Percentiles rank a stretch among this genome's conserved stretches.
Evolutionary conservation across 768 basidiomycete species (phyloP).

Genomic region (Cystobasidium tubakii): DNA sequence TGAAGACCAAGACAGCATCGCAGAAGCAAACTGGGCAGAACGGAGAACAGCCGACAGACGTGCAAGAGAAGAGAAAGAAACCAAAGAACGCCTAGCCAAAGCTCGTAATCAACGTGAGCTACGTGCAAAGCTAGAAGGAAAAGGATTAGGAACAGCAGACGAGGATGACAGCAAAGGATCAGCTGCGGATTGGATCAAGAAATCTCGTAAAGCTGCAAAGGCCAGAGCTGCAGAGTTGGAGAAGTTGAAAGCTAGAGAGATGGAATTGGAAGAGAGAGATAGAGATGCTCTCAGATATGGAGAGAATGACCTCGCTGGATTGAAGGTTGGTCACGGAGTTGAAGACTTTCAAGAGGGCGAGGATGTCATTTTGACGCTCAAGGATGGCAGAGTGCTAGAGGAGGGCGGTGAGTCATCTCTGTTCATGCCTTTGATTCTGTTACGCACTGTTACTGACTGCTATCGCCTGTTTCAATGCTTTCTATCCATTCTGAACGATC

Average conservation of each 20-base stretch:
- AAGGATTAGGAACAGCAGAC: constrained; percentile 76
- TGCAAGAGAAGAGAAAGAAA: constrained; percentile 71
- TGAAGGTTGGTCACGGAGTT: constrained; percentile 94
- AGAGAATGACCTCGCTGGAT: constrained; percentile 67
- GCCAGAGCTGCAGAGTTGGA: constrained; percentile 59
- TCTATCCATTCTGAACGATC: constrained; percentile 9
- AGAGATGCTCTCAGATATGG: constrained; percentile 36
- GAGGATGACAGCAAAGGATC: constrained; percentile 38
- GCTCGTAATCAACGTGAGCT: constrained; percentile 91
- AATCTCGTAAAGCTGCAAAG: constrained; percentile 81
- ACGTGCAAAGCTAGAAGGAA: constrained; percentile 80
- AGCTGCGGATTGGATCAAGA: constrained; percentile 81
- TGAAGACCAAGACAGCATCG: constrained; percentile 52
- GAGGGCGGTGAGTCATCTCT: constrained; percentile 64
- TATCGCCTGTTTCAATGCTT: constrained; percentile 5
- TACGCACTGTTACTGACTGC: neutral
- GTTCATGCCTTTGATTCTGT: constrained; percentile 30
- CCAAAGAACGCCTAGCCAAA: constrained; percentile 70
- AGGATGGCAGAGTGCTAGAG: constrained; percentile 90
- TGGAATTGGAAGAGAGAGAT: constrained; percentile 66
- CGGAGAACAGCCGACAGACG: constrained; percentile 64
- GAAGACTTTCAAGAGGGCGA: constrained; percentile 88
- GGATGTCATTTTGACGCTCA: constrained; percentile 89
- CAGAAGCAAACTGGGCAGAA: constrained; percentile 78
- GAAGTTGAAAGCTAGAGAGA: constrained; percentile 61